phyloP scores from a whole-genome alignment of 306 rosid species.

The Sicyos baderoa region DNA sequence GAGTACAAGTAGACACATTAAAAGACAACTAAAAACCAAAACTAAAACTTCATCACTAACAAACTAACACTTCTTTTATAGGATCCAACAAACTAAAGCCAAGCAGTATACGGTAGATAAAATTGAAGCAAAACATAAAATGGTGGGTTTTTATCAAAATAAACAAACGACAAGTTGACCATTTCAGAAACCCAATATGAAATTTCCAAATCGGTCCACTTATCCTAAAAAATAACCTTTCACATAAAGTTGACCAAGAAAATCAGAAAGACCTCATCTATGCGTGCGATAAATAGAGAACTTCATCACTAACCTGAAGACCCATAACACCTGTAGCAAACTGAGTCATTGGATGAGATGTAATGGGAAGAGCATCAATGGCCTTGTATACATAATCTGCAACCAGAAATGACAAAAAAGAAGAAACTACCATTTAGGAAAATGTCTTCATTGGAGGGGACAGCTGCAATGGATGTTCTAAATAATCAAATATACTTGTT shows the following conservation, averaged over 20 bases:
- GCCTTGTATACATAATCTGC: conserved; percentile 84
- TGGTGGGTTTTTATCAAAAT: neutral
- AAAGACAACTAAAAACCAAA: neutral
- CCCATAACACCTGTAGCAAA: conserved; percentile 94
- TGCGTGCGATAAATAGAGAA: conserved; percentile 14
- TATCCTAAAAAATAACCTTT: neutral
- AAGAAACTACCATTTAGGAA: neutral
- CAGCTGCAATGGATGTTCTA: neutral
- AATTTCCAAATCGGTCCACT: neutral
- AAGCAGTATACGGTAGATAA: neutral
- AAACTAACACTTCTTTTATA: no score
- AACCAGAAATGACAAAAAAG: conserved; percentile 24
- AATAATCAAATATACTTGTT: neutral
- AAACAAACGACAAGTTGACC: neutral
- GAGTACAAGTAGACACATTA: conserved; percentile 13
- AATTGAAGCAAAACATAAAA: neutral
- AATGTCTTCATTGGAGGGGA: neutral
- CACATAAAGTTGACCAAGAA: neutral
- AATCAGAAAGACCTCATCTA: neutral
- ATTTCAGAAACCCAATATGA: neutral
- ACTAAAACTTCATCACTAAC: no score
- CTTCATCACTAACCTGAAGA: conserved; percentile 61
- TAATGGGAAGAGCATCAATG: conserved; percentile 78
- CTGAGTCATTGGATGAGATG: conserved; percentile 96
- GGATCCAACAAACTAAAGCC: neutral